These are phyloP conservation scores for Boechera divaricarpa DNA, from an alignment of 345 rosid genomes.

Conservation along the genomic window DNA sequence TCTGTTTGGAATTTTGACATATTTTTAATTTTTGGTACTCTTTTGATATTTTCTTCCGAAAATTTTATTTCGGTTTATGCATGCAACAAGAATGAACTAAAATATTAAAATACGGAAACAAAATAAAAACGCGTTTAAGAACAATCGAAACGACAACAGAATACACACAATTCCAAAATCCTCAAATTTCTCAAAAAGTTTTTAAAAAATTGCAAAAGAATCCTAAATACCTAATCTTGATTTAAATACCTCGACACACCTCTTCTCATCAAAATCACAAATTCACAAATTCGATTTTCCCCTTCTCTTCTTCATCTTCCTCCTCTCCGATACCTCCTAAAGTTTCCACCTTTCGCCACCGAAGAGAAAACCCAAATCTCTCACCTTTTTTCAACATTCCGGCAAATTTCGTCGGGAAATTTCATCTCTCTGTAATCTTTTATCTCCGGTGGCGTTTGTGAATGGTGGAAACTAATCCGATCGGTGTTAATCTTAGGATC, in stretches of 20 bases:
- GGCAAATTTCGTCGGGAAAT: not conserved
- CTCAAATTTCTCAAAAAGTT: not conserved
- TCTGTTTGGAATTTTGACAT: not conserved
- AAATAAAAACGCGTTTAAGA: not conserved
- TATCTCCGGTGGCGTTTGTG: constrained; percentile 55
- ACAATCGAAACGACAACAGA: not conserved
- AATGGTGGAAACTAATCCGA: constrained; percentile 85
- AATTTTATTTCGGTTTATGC: not conserved
- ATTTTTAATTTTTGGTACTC: not conserved
- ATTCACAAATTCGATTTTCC: constrained; percentile 18
- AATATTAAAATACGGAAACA: not conserved
- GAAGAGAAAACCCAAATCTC: constrained; percentile 1
- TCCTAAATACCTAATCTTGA: not conserved
- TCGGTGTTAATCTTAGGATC: constrained; percentile 63
- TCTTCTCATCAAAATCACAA: not conserved
- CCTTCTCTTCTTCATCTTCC: not conserved
- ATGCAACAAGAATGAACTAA: not conserved
- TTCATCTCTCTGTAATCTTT: not conserved
- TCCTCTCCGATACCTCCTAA: not conserved
- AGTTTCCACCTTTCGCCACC: constrained; percentile 16
- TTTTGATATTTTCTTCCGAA: not conserved
- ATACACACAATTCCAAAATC: not conserved
- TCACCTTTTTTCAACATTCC: not conserved
- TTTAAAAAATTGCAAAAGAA: not conserved
- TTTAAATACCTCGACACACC: constrained; percentile 5